These are phyloP conservation scores for Mycena galericulata DNA, from an alignment of 768 basidiomycete species.

Conservation along the genomic window DNA sequence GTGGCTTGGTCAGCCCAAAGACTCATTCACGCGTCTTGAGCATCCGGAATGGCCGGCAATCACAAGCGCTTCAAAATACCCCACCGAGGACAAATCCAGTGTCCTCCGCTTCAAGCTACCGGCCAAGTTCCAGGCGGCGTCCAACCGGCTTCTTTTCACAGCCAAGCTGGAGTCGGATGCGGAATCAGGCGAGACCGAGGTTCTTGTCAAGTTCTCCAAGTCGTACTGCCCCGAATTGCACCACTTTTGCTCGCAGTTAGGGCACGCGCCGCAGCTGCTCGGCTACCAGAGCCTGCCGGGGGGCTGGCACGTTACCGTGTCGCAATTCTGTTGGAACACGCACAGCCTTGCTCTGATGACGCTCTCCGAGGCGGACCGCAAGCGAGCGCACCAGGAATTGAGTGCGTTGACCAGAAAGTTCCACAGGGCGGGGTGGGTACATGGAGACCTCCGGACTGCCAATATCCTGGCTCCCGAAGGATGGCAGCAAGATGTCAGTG, in stretches of 20 bases:
- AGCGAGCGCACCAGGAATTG: not conserved
- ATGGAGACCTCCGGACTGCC: not conserved
- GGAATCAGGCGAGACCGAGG: too few species aligned
- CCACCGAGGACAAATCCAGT: not conserved
- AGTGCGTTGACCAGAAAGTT: not conserved
- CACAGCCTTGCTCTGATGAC: not conserved
- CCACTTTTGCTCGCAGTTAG: conserved; percentile 33
- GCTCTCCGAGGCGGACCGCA: not conserved
- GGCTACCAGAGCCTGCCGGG: conserved; percentile 43
- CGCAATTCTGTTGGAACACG: conserved; percentile 33
- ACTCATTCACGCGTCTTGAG: not conserved
- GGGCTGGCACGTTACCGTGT: conserved; percentile 42
- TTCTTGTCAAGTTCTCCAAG: not conserved
- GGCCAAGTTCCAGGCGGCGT: not conserved
- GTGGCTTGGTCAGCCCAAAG: not conserved
- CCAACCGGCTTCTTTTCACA: not conserved
- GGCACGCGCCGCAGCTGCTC: conserved; percentile 40
- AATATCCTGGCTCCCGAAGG: not conserved
- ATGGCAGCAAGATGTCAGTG: not conserved
- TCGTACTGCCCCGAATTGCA: conserved; percentile 26
- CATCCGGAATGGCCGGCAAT: not conserved
- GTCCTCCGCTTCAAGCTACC: not conserved
- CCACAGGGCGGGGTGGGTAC: not conserved
- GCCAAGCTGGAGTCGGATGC: not conserved
- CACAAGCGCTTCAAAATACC: not conserved